These are phyloP conservation scores for Stropharia rugosoannulata DNA, from an alignment of 768 basidiomycete species.

Conservation along the genomic window DNA sequence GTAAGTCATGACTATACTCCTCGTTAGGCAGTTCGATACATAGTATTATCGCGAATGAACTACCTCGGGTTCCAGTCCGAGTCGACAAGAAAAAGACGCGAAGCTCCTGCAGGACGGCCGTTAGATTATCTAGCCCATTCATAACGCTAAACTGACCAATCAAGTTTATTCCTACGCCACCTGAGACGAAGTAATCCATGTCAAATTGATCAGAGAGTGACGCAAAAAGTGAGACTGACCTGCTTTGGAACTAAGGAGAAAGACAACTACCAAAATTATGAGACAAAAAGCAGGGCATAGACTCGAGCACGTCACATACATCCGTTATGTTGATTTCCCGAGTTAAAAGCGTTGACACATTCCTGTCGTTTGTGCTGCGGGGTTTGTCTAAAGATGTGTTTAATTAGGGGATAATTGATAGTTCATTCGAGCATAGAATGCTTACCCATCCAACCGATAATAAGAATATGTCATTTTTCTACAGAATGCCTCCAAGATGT, in stretches of 20 bases:
- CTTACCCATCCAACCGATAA: constrained; percentile 85
- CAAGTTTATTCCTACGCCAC: constrained; percentile 91
- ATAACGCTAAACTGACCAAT: constrained; percentile 49
- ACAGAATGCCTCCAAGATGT: constrained; percentile 88
- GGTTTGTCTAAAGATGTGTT: constrained; percentile 53
- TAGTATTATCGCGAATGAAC: not conserved
- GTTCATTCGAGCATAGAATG: not conserved
- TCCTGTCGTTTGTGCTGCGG: constrained; percentile 78
- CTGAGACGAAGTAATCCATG: constrained; percentile 28
- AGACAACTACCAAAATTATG: constrained; percentile 57
- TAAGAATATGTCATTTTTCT: constrained; percentile 73
- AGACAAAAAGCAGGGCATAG: not conserved
- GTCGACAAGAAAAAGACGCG: constrained; percentile 82
- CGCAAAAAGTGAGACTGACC: constrained; percentile 27
- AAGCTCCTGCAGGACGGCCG: constrained; percentile 50
- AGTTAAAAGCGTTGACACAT: constrained; percentile 88
- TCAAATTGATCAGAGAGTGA: not conserved
- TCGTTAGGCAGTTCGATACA: not conserved
- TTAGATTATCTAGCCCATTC: not conserved
- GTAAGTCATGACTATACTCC: constrained; percentile 73
- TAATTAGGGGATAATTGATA: not conserved
- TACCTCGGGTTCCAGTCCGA: constrained; percentile 95
- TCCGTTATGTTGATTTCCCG: constrained; percentile 62
- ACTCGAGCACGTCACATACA: constrained; percentile 46
- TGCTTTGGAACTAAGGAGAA: constrained; percentile 92